phyloP scores from a whole-genome alignment of 2,329 filamentous ascomycete genomes.

The Amauroascus verrucosus region DNA sequence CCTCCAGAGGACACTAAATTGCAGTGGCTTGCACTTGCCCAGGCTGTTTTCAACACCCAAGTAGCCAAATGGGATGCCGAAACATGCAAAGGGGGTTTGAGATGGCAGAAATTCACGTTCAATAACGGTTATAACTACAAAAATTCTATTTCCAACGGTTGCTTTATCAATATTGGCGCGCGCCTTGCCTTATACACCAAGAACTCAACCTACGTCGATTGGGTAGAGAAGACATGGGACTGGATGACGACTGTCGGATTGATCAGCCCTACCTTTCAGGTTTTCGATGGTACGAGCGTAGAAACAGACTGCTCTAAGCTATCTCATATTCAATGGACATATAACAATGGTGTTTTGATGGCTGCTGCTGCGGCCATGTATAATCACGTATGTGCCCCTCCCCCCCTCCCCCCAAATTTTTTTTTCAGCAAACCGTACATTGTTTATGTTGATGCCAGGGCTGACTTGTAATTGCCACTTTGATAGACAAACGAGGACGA shows the following conservation, averaged over 20 bases:
- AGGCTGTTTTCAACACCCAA: conserved; percentile 73
- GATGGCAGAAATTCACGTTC: conserved; percentile 77
- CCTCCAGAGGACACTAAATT: conserved; percentile 51
- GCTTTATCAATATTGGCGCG: conserved; percentile 49
- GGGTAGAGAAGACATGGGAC: conserved; percentile 57
- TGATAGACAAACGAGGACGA: conserved; percentile 28
- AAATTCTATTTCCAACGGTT: conserved; percentile 50
- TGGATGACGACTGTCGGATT: conserved; percentile 46
- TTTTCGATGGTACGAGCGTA: conserved; percentile 48
- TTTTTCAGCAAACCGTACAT: not conserved
- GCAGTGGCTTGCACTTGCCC: conserved; percentile 67
- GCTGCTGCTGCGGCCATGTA: conserved; percentile 49
- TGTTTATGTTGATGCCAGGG: not conserved
- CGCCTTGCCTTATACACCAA: conserved; percentile 68
- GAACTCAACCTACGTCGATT: conserved; percentile 66
- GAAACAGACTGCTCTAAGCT: conserved; percentile 43
- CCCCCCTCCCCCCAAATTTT: no score
- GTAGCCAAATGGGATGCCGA: conserved; percentile 57
- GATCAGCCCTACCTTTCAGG: conserved; percentile 41
- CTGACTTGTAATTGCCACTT: not conserved
- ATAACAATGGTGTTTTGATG: conserved; percentile 47
- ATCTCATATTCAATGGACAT: conserved; percentile 47
- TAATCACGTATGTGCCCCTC: conserved; percentile 36
- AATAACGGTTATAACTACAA: conserved; percentile 58
- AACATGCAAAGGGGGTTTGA: conserved; percentile 61